phyloP scores from a whole-genome alignment of 305 asterid genomes.

The Solanum chacoense region DNA sequence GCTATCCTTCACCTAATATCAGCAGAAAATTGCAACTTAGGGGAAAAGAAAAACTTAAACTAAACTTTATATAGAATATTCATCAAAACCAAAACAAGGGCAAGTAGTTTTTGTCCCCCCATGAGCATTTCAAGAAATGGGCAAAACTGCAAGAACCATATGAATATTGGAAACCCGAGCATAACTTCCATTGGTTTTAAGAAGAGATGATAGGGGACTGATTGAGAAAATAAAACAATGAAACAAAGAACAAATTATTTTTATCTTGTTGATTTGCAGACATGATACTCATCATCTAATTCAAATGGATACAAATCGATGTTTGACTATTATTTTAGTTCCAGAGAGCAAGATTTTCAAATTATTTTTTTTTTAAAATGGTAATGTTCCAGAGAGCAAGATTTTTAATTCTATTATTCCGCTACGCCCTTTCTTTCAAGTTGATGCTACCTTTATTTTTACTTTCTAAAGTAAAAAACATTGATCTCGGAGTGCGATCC shows the following conservation, averaged over 20 bases:
- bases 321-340: background rate
- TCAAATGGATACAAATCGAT: background rate
- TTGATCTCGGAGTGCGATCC: background rate
- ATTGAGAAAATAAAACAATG: background rate
- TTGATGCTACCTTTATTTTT: background rate
- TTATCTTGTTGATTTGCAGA: background rate
- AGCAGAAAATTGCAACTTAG: constrained; percentile 7
- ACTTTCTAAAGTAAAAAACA: background rate
- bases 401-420: background rate
- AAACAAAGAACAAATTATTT: background rate
- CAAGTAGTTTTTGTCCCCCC: background rate
- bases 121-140: background rate
- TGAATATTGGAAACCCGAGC: background rate
- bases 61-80: background rate
- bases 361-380: background rate
- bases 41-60: background rate
- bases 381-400: background rate
- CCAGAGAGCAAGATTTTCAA: background rate
- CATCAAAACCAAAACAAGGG: background rate
- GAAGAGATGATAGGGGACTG: background rate
- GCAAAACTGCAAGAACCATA: background rate
- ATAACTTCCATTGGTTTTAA: background rate
- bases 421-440: background rate
- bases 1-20: constrained; percentile 72
- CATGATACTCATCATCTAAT: background rate